Evolutionary conservation across 345 rosid species (phyloP), one percentile per base, ranked within the genome.

Genomic region (Capsella bursapastoris): DNA sequence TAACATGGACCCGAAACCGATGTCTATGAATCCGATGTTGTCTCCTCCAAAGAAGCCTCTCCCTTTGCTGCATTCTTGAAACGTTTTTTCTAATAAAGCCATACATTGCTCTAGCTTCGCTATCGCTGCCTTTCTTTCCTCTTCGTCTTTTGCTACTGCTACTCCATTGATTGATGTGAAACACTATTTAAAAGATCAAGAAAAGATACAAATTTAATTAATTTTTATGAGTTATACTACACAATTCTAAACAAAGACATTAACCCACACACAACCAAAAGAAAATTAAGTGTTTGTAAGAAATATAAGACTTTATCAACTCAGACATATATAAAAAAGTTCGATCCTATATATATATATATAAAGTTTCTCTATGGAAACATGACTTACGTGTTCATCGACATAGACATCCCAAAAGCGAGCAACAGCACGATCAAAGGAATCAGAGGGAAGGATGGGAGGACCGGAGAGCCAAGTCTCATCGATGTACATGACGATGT

Each of bases 1-100:
- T 79, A 89, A 68, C 68, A 68, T 79, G 48, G 84, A 43, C 0
- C 97, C 97, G 14, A 92, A 78, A 5, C 90, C 92, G 14, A 92
- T 87, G 71, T 92, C 97, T 0, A 88, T 68, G 49, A 75, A 88
- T 27, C 96, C 97, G 11, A 92, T 84, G 48, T 68, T 64, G 62
- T 84, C 87, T 52, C 94, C 97, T 25, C 98, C 92, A 57, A 92
- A 92, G 81, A 90, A 92, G 15, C 80, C 66, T 71, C 85, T 85
- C 40, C 98, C 96, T 76, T 90, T 82, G 84, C 95, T 84, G 28
- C 83, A 74, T 66, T 84, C 85, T 38, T 16, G 50, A 64, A 74
- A 88, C 12, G 85, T 87, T 18, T 83, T 92, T 75, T 90, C 96
- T 63, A 93, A 48, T 38, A 86, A 40, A 18, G 13, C 57, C 68